phyloP scores from a whole-genome alignment of 2,329 filamentous ascomycete species.

The Domatiomyces catenatus region DNA sequence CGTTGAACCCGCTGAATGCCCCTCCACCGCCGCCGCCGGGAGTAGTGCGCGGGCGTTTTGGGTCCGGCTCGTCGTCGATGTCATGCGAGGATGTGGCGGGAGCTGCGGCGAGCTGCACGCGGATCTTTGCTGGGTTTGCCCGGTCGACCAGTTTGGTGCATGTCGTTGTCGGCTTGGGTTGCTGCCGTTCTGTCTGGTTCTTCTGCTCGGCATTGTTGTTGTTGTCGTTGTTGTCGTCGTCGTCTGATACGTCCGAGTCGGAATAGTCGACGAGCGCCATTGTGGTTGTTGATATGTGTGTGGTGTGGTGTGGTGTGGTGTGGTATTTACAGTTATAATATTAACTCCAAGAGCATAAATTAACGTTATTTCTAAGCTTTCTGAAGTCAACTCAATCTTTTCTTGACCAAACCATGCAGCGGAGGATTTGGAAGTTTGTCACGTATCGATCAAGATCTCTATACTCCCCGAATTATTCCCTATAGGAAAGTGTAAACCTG shows the following conservation, averaged over 20 bases:
- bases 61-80: constrained; percentile 40
- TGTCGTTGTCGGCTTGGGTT: constrained; percentile 22
- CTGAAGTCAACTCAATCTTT: too few species aligned
- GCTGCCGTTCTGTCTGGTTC: constrained; percentile 21
- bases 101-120: constrained; percentile 56
- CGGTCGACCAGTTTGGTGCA: constrained; percentile 65
- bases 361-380: too few species aligned
- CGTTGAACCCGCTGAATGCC: constrained; percentile 67
- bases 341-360: too few species aligned
- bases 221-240: background rate
- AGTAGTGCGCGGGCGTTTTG: constrained; percentile 51
- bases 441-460: too few species aligned
- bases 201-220: constrained; percentile 20
- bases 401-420: too few species aligned
- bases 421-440: too few species aligned
- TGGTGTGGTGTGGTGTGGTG: too few species aligned
- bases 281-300: background rate
- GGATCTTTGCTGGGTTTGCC: constrained; percentile 68
- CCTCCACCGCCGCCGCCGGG: constrained; percentile 24
- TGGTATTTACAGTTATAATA: background rate
- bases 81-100: constrained; percentile 23
- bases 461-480: too few species aligned
- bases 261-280: constrained; percentile 1
- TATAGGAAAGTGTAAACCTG: too few species aligned
- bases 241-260: constrained; percentile 1